Evolutionary conservation across 495 filamentous ascomycete genomes (phyloP), one percentile per base, ranked within the genome.

Genomic region (Penicillium subrubescens): DNA sequence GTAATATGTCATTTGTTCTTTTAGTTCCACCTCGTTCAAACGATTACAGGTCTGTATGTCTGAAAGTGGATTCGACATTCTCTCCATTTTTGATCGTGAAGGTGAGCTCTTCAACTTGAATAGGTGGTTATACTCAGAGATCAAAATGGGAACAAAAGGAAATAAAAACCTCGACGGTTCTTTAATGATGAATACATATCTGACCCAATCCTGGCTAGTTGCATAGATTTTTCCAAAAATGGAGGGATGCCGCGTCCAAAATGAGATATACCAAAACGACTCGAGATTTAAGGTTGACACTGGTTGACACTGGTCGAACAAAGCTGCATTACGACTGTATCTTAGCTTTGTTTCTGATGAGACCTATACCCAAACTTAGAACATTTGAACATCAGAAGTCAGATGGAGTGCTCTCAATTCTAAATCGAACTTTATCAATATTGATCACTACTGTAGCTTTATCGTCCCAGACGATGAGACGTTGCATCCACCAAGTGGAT

Each of bases 401-500:
- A 48, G 4, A 48, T 25, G 44, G 10, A 48, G 0, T 23, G 1
- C 44, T 25, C 10, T 23, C 6, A 48, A 17, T 23, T 23, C 44
- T 48, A 11, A 23, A 25, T 25, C 44, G 1, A 12, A 25, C 19
- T 2, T 23, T 12, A 25, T 27, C 25, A 10, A 11, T 5, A 23
- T 12, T 12, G 8, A 48, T 25, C 44, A 48, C 44, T 48, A 46
- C 19, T 11, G 37, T 23, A 23, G 21, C 44, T 11, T 12, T 48
- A 25, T 25, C 12, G 48, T 31, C 48, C n/a, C 48, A 17, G 15
- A 52, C 31, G 31, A 54, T 54, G 51, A 54, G 51, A 54, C 51
- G 51, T 54, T 54, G 51, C 51, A 54, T 54, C 51, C 27, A 2
- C 31, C 29, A 37, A 56, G 53, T 56, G 53, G 53, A 56, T 37